Conservation (phyloP, 1,284 basidiomycete genomes). For the Laetiporus sulphureus region DNA sequence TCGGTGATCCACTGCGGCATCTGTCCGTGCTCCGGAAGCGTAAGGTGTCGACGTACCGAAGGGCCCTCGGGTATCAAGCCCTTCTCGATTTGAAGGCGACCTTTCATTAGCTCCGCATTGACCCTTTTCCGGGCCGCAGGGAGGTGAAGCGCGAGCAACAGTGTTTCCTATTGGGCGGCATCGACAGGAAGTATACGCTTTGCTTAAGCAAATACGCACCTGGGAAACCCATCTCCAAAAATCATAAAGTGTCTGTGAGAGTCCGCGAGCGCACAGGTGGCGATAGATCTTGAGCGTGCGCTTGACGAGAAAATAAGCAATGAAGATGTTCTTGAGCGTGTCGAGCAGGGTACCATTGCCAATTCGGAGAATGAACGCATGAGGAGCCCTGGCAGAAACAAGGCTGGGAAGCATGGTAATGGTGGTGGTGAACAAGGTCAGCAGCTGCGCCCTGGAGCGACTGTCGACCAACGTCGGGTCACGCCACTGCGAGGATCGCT, state of each 20-base stretch:
- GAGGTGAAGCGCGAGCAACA: slow-evolving; percentile 58
- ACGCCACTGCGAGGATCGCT: no score
- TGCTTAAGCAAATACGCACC: slow-evolving; percentile 27
- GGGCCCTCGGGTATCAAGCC: slow-evolving; percentile 63
- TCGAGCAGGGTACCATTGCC: not conserved
- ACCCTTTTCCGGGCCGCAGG: slow-evolving; percentile 69
- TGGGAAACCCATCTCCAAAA: slow-evolving; percentile 51
- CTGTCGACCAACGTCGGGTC: no score
- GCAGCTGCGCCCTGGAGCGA: no score
- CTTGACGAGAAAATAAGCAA: slow-evolving; percentile 54
- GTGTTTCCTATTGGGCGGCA: slow-evolving; percentile 37
- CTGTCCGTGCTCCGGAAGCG: slow-evolving; percentile 65
- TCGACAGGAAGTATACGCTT: slow-evolving; percentile 1
- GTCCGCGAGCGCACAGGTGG: slow-evolving; percentile 73
- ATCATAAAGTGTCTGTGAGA: slow-evolving; percentile 44
- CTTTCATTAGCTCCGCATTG: slow-evolving; percentile 62
- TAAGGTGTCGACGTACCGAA: slow-evolving; percentile 53
- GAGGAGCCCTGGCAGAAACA: no score
- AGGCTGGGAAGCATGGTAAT: not conserved
- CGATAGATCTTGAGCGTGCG: slow-evolving; percentile 48
- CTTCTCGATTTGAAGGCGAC: slow-evolving; percentile 56
- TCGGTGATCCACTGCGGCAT: slow-evolving; percentile 71
- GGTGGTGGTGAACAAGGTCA: not conserved
- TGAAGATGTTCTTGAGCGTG: slow-evolving; percentile 48
- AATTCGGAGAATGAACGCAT: not conserved